Evolutionary conservation across 2,329 filamentous ascomycete genomes (phyloP).

Genomic region (Penicillium palitans): DNA sequence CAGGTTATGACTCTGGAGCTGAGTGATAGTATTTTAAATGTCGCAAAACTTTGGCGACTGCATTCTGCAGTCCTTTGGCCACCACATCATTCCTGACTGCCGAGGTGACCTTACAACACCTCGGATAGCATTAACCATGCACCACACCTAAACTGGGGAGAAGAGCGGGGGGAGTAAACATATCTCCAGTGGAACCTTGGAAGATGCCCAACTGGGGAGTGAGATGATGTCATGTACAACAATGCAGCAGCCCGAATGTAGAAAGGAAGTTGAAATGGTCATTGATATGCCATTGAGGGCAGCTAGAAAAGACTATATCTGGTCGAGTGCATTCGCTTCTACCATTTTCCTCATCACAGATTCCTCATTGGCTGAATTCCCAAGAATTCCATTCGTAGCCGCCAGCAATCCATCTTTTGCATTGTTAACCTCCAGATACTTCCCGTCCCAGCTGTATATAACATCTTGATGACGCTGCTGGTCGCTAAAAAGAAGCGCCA

Average conservation of each 20-base stretch:
- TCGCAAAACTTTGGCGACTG: no score
- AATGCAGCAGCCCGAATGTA: neutral
- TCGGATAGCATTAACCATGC: no score
- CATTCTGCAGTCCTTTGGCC: no score
- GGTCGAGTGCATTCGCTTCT: neutral
- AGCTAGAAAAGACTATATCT: neutral
- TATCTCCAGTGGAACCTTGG: no score
- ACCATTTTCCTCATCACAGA: neutral
- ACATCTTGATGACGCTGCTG: conserved; percentile 51
- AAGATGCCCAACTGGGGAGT: neutral
- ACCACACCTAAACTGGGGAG: no score
- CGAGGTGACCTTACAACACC: no score
- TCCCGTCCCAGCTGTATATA: conserved; percentile 53
- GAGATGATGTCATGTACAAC: neutral
- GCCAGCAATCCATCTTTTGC: conserved; percentile 25
- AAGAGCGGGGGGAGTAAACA: no score
- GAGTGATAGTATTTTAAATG: no score
- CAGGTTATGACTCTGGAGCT: no score
- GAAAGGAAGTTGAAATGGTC: neutral
- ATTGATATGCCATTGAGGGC: neutral
- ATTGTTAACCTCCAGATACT: conserved; percentile 57
- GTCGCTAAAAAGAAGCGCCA: conserved; percentile 54
- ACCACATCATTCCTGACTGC: no score
- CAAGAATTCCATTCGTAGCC: conserved; percentile 8
- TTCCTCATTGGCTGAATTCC: conserved; percentile 14